Conservation (phyloP, 2,329 filamentous ascomycete species). For the Cyphellophora europaea region DNA sequence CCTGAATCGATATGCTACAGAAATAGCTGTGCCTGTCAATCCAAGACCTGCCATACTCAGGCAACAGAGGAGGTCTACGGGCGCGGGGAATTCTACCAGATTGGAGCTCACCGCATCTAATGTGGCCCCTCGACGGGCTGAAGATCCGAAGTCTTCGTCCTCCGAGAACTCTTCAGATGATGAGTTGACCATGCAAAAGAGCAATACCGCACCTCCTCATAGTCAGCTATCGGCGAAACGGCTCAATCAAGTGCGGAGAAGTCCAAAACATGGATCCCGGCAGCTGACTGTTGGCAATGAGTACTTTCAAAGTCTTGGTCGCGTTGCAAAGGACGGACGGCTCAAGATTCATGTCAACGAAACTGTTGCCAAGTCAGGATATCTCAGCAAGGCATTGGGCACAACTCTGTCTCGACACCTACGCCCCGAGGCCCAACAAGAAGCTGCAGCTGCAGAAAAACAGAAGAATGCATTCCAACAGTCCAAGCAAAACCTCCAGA, state of each 20-base stretch:
- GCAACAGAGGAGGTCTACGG: not conserved
- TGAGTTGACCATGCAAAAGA: no score
- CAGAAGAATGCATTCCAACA: slow-evolving; percentile 17
- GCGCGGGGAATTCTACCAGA: no score
- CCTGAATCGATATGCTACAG: not conserved
- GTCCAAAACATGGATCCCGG: slow-evolving; percentile 1
- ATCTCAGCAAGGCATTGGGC: slow-evolving; percentile 64
- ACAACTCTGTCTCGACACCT: slow-evolving; percentile 52
- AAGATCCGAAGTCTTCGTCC: no score
- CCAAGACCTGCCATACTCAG: not conserved
- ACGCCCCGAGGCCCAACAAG: slow-evolving; percentile 22
- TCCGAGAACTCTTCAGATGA: no score
- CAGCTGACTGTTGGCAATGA: slow-evolving; percentile 8
- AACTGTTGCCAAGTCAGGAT: slow-evolving; percentile 54
- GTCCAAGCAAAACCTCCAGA: slow-evolving; percentile 18
- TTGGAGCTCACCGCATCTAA: no score
- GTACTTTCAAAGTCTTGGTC: slow-evolving; percentile 32
- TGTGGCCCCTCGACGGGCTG: no score
- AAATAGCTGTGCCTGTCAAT: not conserved
- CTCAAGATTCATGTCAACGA: slow-evolving; percentile 65
- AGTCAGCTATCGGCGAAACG: slow-evolving; percentile 9
- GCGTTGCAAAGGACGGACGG: slow-evolving; percentile 58
- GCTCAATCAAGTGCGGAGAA: slow-evolving; percentile 12
- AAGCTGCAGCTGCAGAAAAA: slow-evolving; percentile 11
- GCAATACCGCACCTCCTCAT: slow-evolving; percentile 4